These are phyloP conservation scores for Aureobasidium subglaciale DNA, from an alignment of 2,329 filamentous ascomycete species.

Conservation along the genomic window DNA sequence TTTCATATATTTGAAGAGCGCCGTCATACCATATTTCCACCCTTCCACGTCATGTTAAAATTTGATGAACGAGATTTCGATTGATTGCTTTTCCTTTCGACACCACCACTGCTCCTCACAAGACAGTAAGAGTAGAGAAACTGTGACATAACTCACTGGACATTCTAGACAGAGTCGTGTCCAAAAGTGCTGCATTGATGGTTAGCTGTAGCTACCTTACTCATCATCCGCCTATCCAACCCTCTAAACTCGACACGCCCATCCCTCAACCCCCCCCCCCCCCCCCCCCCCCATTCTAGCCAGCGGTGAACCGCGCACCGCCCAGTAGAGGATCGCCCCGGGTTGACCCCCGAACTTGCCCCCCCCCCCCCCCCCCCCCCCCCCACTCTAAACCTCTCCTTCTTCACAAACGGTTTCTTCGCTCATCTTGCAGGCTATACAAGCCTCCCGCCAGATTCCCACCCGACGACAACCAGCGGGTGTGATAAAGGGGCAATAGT, in stretches of 20 bases:
- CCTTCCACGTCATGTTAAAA: neutral
- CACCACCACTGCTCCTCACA: neutral
- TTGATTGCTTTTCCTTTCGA: neutral
- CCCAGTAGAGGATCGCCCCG: too few species aligned
- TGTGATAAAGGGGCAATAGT: constrained; percentile 2
- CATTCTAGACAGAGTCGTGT: neutral
- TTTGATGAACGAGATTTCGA: neutral
- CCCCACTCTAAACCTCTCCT: neutral
- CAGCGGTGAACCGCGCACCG: too few species aligned
- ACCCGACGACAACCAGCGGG: neutral
- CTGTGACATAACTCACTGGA: neutral
- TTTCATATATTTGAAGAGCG: neutral
- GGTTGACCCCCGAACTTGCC: too few species aligned
- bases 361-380: neutral
- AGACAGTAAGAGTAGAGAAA: neutral
- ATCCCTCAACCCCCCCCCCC: too few species aligned
- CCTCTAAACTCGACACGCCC: neutral
- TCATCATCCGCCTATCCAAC: neutral
- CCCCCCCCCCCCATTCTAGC: neutral
- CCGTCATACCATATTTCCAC: neutral
- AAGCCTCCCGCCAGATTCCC: neutral
- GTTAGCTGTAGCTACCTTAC: neutral
- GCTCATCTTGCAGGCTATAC: neutral
- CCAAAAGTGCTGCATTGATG: neutral
- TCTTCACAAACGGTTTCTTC: neutral